phyloP scores from a whole-genome alignment of 495 filamentous ascomycete genomes.

The Cenococcum geophilum region DNA sequence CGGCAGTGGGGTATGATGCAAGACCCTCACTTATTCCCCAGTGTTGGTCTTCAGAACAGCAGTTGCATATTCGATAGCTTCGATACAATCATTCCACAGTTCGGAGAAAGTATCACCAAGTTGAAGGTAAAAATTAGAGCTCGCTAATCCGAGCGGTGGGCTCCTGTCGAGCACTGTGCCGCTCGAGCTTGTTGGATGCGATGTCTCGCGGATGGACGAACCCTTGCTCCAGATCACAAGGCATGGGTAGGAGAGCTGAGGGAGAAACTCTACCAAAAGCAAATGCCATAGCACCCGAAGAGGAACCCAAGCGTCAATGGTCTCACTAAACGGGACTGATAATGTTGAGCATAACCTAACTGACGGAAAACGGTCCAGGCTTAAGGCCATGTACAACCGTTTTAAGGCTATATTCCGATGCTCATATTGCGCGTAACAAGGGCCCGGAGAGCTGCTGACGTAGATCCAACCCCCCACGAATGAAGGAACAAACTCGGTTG shows the following conservation, averaged over 20 bases:
- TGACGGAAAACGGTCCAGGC: conserved; percentile 1
- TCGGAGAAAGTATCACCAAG: not conserved
- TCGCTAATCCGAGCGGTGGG: not conserved
- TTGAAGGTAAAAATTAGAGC: not conserved
- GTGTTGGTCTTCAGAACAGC: not conserved
- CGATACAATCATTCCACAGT: not conserved
- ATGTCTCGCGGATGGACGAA: not conserved
- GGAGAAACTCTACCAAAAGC: conserved; percentile 14
- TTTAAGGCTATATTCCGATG: conserved; percentile 24
- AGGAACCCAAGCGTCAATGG: conserved; percentile 12
- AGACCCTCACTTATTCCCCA: not conserved
- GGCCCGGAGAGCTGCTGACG: conserved; percentile 22
- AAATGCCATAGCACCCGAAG: conserved; percentile 8
- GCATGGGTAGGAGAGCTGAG: not conserved
- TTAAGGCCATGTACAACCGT: conserved; percentile 16
- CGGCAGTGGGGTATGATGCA: not conserved
- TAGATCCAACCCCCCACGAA: conserved; percentile 25
- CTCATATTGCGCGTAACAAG: conserved; percentile 14
- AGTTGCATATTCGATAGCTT: not conserved
- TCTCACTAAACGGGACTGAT: conserved; percentile 11
- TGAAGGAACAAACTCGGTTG: conserved; percentile 8
- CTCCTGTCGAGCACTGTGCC: not conserved
- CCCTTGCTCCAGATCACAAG: not conserved
- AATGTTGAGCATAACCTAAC: conserved; percentile 4
- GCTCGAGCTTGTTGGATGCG: conserved; percentile 4